Conservation (phyloP, 2,329 filamentous ascomycete species). For the Alternaria atra region DNA sequence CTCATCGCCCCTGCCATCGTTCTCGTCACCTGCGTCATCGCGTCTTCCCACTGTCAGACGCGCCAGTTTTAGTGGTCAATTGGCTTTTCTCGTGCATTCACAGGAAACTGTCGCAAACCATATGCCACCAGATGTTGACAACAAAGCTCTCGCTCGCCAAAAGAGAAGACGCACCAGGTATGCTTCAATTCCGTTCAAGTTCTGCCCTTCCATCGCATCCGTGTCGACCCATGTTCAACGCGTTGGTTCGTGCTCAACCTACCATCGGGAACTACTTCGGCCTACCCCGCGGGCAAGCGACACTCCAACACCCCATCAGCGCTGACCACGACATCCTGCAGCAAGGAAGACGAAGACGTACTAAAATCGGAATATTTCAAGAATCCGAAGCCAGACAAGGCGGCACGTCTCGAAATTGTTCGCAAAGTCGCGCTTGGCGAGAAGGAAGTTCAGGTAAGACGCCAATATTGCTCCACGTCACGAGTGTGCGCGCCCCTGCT, state of each 20-base stretch:
- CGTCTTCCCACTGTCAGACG: slow-evolving; percentile 30
- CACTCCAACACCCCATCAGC: slow-evolving; percentile 33
- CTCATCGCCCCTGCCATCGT: slow-evolving; percentile 38
- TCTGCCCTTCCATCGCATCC: slow-evolving; percentile 23
- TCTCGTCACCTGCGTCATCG: slow-evolving; percentile 36
- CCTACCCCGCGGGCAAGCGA: slow-evolving; percentile 27
- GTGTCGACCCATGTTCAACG: slow-evolving; percentile 37
- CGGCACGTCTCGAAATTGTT: slow-evolving; percentile 83
- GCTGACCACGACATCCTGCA: slow-evolving; percentile 42
- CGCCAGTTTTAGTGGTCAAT: slow-evolving; percentile 44
- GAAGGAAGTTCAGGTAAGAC: slow-evolving; percentile 91
- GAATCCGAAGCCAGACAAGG: slow-evolving; percentile 92
- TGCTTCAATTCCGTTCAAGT: slow-evolving; percentile 28
- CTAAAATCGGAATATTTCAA: slow-evolving; percentile 85
- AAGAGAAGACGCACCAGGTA: slow-evolving; percentile 71
- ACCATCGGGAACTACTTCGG: slow-evolving; percentile 28
- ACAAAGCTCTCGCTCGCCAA: slow-evolving; percentile 67
- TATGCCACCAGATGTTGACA: slow-evolving; percentile 66
- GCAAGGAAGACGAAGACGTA: slow-evolving; percentile 80
- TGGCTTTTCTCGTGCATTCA: slow-evolving; percentile 69
- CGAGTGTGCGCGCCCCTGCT: slow-evolving; percentile 41
- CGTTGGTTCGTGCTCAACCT: slow-evolving; percentile 40
- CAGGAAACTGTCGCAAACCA: slow-evolving; percentile 65
- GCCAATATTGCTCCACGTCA: slow-evolving; percentile 35
- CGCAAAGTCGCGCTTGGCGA: slow-evolving; percentile 87